Percentiles rank a stretch among this genome's conserved stretches.
Evolutionary conservation across 495 filamentous ascomycete genomes (phyloP).

Genomic region (Aspergillus sparsus): DNA sequence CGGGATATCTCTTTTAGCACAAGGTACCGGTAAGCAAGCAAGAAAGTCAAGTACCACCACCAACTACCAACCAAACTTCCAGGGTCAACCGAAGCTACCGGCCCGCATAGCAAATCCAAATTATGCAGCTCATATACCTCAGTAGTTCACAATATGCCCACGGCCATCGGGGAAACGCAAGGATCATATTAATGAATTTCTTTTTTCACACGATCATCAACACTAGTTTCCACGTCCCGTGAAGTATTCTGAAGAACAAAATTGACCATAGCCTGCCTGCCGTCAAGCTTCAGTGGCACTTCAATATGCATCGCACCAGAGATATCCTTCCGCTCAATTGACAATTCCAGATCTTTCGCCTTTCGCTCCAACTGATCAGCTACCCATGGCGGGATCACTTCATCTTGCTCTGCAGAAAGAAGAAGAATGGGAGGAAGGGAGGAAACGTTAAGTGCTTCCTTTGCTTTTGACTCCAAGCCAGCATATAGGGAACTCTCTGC

Average conservation of each 20-base stretch:
- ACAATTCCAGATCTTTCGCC: slow-evolving; percentile 33
- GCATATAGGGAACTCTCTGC: background rate
- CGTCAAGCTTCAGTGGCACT: slow-evolving; percentile 41
- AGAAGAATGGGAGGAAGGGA: slow-evolving; percentile 52
- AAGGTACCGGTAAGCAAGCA: too few relatives aligned
- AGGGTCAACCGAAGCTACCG: too few relatives aligned
- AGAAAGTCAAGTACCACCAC: too few relatives aligned
- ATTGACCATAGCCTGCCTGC: slow-evolving; percentile 42
- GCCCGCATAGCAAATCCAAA: too few relatives aligned
- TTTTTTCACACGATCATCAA: background rate
- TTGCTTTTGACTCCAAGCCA: too few relatives aligned
- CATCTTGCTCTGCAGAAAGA: slow-evolving; percentile 64
- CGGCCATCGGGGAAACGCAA: background rate
- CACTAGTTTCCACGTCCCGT: background rate
- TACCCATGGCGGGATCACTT: slow-evolving; percentile 64
- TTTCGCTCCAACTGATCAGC: slow-evolving; percentile 48
- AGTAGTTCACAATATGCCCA: too few relatives aligned
- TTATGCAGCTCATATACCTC: too few relatives aligned
- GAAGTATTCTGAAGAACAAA: slow-evolving; percentile 25
- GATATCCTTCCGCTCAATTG: slow-evolving; percentile 39
- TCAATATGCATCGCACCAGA: slow-evolving; percentile 57
- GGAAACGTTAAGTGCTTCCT: background rate
- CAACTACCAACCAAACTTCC: too few relatives aligned
- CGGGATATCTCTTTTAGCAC: too few relatives aligned
- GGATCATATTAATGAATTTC: background rate